Evolutionary conservation across 495 filamentous ascomycete species (phyloP), one percentile per base, ranked within the genome.

Genomic region (Aspergillus conjunctus): DNA sequence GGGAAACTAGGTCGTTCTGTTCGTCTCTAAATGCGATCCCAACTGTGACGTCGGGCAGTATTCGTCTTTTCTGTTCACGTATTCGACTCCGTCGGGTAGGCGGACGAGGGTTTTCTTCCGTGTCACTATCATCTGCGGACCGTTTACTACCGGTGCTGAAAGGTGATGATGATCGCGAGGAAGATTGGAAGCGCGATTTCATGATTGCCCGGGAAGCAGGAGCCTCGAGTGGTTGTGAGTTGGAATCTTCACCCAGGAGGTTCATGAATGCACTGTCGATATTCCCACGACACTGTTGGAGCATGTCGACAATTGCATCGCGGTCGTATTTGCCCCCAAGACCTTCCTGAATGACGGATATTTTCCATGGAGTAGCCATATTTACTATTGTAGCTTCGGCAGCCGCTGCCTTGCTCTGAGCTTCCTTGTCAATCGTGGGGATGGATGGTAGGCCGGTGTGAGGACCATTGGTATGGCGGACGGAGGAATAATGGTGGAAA

Each of bases 401-500:
- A 1, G 51, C 39, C 11, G 56, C 59, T 18, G 58, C 58, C 32
- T 49, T 64, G 34, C 60, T 68, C 49, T 58, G 52, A 21, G 59
- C 62, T 59, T 59, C 66, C 46, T 54, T 54, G 52, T 62, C 60
- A 20, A 62, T 66, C 17, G 62, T 68, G 26, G 56, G 59, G 48
- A 85, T 77, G 26, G 71, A 65, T 11, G 86, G 84, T 34, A 76
- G 66, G 20, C 87, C 89, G 21, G 74, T 77, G 68, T 87, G 84
- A 8, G 83, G 82, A 11, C 85, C 87, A 56, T 82, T 66, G 17
- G 84, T 70, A 61, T 85, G 83, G 53, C 87, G 83, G 59, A 91
- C 83, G 1, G 89, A 91, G 3, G 87, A 89, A 69, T 89, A 92
- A 68, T 92, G 89, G 67, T 91, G 85, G 75, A 86, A 91, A 53